Conservation (phyloP, 176 grass and related monocot species). For the Eleusine indica region DNA sequence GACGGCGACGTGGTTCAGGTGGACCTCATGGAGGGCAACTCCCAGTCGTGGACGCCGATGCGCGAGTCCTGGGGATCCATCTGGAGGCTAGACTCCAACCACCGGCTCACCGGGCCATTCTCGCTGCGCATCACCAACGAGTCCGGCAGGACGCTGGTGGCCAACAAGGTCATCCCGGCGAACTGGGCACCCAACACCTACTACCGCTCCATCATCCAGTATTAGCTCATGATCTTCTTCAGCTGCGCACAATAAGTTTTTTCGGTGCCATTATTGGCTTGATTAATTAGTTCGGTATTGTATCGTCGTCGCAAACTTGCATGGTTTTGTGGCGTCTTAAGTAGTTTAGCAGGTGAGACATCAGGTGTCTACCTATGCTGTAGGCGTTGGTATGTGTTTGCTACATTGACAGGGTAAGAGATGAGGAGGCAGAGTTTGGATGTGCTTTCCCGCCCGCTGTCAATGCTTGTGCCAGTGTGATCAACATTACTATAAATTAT, state of each 20-base stretch:
- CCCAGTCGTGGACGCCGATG: slow-evolving; percentile 61
- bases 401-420: slow-evolving; percentile 34
- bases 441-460: slow-evolving; percentile 50
- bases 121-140: slow-evolving; percentile 69
- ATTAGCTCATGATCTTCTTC: not conserved
- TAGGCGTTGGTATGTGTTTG: slow-evolving; percentile 19
- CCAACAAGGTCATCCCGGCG: slow-evolving; percentile 64
- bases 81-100: slow-evolving; percentile 72
- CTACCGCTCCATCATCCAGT: slow-evolving; percentile 65
- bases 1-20: slow-evolving; percentile 70
- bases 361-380: slow-evolving; percentile 1
- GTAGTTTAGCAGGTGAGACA: slow-evolving; percentile 25
- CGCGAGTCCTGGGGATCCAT: slow-evolving; percentile 66
- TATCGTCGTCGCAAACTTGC: slow-evolving; percentile 3
- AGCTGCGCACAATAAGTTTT: not conserved
- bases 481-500: slow-evolving; percentile 43
- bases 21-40: slow-evolving; percentile 66
- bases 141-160: slow-evolving; percentile 58
- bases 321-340: not conserved
- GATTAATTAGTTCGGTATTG: slow-evolving; percentile 30
- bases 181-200: slow-evolving; percentile 59
- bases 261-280: slow-evolving; percentile 23
- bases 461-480: slow-evolving; percentile 37
- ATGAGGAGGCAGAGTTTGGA: slow-evolving; percentile 43
- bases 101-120: slow-evolving; percentile 59